Base-by-base conservation (phyloP, 805 yeast genomes). In the Phaffomyces opuntiae region DNA sequence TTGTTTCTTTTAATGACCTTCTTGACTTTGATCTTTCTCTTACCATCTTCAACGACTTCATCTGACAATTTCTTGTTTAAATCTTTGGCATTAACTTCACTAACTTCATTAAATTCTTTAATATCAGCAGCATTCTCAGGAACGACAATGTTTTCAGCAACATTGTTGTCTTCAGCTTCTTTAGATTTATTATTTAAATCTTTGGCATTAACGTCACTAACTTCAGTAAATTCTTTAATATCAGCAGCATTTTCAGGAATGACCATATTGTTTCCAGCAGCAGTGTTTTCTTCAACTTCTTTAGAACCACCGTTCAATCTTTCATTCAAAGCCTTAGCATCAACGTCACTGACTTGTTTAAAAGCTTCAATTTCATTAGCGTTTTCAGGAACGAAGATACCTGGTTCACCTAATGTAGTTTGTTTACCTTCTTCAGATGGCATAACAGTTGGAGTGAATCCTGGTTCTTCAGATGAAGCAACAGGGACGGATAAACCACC, bases 281-380 rank as follows among this genome's bases (percentile, higher is more conserved):
- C 13, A 8, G 13, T 29, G 14, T 29, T 29, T 13, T 29, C 13
- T 13, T 11, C 31, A 29, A 11, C 31, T 2, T 29, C 14, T 29
- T 29, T 29, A 29, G 31, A 29, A 29, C 5, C 31, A 29, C 31
- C 31, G 9, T 36, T 45, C 44, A 68, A 49, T 40, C 64, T 66
- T 42, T 64, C 77, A 54, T 83, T 83, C 53, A 85, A 70, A 43
- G 75, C 70, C 62, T 76, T 68, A 27, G 83, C 78, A 55, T 79
- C 78, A 29, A 77, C 83, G 44, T 74, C 72, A 43, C 71, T 56
- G 24, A 80, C 72, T 53, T 79, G 75, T 40, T 66, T 64, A 58
- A 88, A 83, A 41, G 80, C 96, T 48, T 75, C 69, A 55, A 87
- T 77, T n/a, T 78, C 73, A 38, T 73, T 74, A 17, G 87, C 74